Evolutionary conservation across 805 yeast genomes (phyloP), one percentile per base, ranked within the genome.

Genomic region (Yarrowia osloensis): DNA sequence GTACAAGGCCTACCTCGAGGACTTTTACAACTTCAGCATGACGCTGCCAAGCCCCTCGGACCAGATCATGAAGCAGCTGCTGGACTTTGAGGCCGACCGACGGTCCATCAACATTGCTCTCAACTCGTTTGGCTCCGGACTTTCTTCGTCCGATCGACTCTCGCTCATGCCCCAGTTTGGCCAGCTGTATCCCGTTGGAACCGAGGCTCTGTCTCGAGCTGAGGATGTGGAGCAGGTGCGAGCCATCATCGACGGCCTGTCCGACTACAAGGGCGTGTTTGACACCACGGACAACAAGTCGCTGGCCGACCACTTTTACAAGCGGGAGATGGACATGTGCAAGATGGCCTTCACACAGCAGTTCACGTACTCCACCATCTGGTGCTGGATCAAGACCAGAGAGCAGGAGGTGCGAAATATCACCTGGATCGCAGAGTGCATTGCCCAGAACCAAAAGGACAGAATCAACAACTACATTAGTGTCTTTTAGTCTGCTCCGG

Each of bases 351-450:
- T 95, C 78, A 93, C 99, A 37, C 99, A 95, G 79, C 98, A 94
- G 78, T 95, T 95, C 78, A 87, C 97, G 19, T 85, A 89, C 73
- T 85, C 92, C 42, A 89, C 97, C 1, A 82, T 95, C 67, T 95
- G 97, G 95, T 97, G 97, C 7, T 95, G 97, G 96, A 85, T 96
- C 75, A 89, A 91, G 78, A 88, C 97, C 19, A 90, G 89, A 75
- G 99, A 95, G 79, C 99, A 96, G 79, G 99, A 95, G 78, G 86
- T 96, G 68, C 86, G 99, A 79, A 95, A 95, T 77, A 89, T 95
- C 71, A 91, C 98, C n/a, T 95, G 99, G 99, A 94, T 95, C 67
- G 97, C 98, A 61, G 99, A 95, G 81, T 95, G 99, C 82, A 95
- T 95, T 80, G 97, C 98, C 35, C 99, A 96, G 78, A 93, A 92